phyloP scores from a whole-genome alignment of 352 stramenopile species.

The Globisporangium canariense region DNA sequence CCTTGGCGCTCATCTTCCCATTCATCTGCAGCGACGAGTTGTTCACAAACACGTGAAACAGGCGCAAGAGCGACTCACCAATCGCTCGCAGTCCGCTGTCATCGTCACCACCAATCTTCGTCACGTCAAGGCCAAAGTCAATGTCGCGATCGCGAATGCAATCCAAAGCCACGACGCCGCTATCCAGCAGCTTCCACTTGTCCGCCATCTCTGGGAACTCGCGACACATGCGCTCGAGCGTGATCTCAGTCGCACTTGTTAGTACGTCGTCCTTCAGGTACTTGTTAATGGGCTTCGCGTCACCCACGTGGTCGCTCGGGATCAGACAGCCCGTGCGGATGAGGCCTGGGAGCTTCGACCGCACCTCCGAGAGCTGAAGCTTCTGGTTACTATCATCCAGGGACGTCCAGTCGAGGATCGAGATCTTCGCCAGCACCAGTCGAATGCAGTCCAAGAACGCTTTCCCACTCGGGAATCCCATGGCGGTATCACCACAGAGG shows the following conservation, averaged over 20 bases:
- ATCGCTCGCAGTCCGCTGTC: slow-evolving; percentile 11
- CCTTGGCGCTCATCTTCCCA: slow-evolving; percentile 21
- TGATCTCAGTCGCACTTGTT: slow-evolving; percentile 23
- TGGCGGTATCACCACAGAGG: slow-evolving; percentile 22
- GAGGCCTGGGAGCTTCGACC: slow-evolving; percentile 37
- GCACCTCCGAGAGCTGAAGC: slow-evolving; percentile 54
- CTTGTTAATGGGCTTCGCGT: slow-evolving; percentile 15
- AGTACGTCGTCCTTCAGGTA: slow-evolving; percentile 33
- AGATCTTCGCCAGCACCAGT: slow-evolving; percentile 69
- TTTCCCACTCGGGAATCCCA: slow-evolving; percentile 39
- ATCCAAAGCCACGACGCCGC: slow-evolving; percentile 19
- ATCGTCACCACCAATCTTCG: slow-evolving; percentile 12
- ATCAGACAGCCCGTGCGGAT: slow-evolving; percentile 44
- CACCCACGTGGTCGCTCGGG: slow-evolving; percentile 22
- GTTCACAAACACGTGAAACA: slow-evolving; percentile 34
- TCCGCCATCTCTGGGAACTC: slow-evolving; percentile 28
- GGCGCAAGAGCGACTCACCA: slow-evolving; percentile 21
- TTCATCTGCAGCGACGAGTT: slow-evolving; percentile 5
- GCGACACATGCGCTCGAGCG: slow-evolving; percentile 25
- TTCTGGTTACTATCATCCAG: slow-evolving; percentile 48
- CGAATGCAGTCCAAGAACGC: slow-evolving; percentile 69
- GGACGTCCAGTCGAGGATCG: slow-evolving; percentile 73
- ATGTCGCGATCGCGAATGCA: slow-evolving; percentile 35
- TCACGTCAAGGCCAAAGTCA: slow-evolving; percentile 42
- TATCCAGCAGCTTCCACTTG: slow-evolving; percentile 32